Percentiles rank a stretch among this genome's conserved stretches.
Conservation (phyloP, 2,329 filamentous ascomycete genomes). For the Fusarium coicis region DNA sequence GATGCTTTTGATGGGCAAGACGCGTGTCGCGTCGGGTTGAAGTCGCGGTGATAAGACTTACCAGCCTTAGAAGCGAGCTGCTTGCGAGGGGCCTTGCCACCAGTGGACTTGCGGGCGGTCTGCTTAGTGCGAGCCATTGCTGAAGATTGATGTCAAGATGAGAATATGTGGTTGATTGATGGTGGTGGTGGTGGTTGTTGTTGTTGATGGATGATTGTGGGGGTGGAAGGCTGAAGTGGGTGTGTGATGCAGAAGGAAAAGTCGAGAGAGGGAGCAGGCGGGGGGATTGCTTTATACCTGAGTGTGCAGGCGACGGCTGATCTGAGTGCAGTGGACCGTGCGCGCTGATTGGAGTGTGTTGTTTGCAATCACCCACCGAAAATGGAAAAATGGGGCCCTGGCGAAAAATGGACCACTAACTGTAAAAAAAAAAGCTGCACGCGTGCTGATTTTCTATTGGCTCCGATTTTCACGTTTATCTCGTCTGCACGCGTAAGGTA, state of each 20-base stretch:
- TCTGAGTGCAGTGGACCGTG: constrained; percentile 47
- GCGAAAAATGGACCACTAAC: constrained; percentile 30
- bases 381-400: constrained; percentile 32
- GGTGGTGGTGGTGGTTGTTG: constrained; percentile 39
- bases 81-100: constrained; percentile 87
- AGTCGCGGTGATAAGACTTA: constrained; percentile 29
- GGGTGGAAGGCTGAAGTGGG: constrained; percentile 47
- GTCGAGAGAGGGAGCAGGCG: constrained; percentile 51
- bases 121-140: constrained; percentile 75
- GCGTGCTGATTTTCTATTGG: constrained; percentile 46
- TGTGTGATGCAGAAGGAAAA: constrained; percentile 58
- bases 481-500: neutral
- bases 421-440: constrained; percentile 33
- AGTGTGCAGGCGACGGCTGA: constrained; percentile 51
- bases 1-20: neutral
- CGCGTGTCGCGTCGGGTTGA: constrained; percentile 29
- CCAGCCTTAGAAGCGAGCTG: constrained; percentile 98
- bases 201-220: constrained; percentile 47
- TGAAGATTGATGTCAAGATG: constrained; percentile 50
- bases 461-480: constrained; percentile 1
- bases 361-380: constrained; percentile 42
- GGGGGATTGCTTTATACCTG: constrained; percentile 59
- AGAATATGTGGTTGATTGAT: constrained; percentile 38
- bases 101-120: constrained; percentile 79
- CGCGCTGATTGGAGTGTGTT: constrained; percentile 37